Evolutionary conservation across 805 yeast genomes (phyloP).

Genomic region (Millerozyma acaciae): DNA sequence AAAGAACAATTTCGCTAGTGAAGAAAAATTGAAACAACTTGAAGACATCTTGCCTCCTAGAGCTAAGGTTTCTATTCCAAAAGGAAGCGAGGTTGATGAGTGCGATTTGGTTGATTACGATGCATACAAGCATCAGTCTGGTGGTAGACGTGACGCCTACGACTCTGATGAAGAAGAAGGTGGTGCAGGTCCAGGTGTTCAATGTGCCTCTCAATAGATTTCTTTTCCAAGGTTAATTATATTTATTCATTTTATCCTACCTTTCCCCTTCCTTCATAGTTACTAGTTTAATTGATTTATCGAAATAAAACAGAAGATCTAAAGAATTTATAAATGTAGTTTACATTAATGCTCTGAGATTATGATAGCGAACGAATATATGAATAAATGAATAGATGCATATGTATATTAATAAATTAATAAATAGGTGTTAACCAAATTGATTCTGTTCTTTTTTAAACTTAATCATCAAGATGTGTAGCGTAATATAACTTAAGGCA

Average conservation of each 20-base stretch:
- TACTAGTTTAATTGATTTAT: too few relatives aligned
- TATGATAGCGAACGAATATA: too few relatives aligned
- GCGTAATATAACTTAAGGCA: conserved; percentile 5
- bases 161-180: conserved; percentile 46
- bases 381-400: too few relatives aligned
- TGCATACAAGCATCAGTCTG: conserved; percentile 52
- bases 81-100: conserved; percentile 75
- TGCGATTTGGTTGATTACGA: conserved; percentile 68
- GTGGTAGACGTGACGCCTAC: conserved; percentile 40
- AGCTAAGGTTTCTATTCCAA: conserved; percentile 57
- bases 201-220: conserved; percentile 87
- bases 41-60: conserved; percentile 81
- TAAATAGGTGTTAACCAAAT: too few relatives aligned
- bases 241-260: background rate
- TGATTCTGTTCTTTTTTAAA: too few relatives aligned
- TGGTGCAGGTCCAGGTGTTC: conserved; percentile 66
- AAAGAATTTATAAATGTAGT: too few relatives aligned
- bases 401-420: too few relatives aligned
- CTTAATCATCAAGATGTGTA: too few relatives aligned
- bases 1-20: conserved; percentile 61
- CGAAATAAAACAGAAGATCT: too few relatives aligned
- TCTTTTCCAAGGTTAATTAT: conserved; percentile 1
- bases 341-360: too few relatives aligned
- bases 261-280: background rate
- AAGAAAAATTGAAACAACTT: conserved; percentile 67